Evolutionary conservation across 1,139 yeast species (phyloP).

Genomic region (Meyerozyma elateridarum): DNA sequence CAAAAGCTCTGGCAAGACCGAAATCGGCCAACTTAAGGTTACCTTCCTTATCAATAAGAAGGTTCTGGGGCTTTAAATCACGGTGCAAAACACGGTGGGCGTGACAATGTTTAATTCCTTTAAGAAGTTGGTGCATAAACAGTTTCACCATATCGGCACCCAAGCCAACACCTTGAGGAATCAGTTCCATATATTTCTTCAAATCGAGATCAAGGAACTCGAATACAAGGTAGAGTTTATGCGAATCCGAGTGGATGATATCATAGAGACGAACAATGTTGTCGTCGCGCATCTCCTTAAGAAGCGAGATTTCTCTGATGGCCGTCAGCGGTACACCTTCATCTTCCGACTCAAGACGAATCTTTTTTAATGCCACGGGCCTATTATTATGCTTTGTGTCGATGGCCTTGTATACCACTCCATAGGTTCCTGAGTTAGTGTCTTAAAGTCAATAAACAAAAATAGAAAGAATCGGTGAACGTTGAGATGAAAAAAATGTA

Average conservation of each 20-base stretch:
- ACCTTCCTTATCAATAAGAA: constrained; percentile 92
- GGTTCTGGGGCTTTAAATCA: constrained; percentile 93
- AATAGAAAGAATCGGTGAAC: too few relatives aligned
- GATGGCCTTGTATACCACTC: constrained; percentile 94
- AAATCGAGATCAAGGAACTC: constrained; percentile 92
- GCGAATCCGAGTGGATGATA: constrained; percentile 95
- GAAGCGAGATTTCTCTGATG: constrained; percentile 87
- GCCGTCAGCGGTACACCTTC: constrained; percentile 99
- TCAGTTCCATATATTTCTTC: constrained; percentile 93
- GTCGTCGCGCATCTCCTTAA: constrained; percentile 89
- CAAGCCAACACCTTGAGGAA: constrained; percentile 86
- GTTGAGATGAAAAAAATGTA: too few relatives aligned
- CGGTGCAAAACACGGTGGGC: constrained; percentile 92
- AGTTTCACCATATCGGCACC: constrained; percentile 89
- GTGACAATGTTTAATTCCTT: constrained; percentile 94
- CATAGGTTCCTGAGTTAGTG: constrained; percentile 65
- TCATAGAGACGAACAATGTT: constrained; percentile 89
- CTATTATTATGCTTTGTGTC: constrained; percentile 87
- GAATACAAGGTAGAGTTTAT: constrained; percentile 86
- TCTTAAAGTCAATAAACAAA: too few relatives aligned
- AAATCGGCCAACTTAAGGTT: constrained; percentile 94
- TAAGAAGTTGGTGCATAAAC: constrained; percentile 87
- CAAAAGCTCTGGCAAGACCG: constrained; percentile 95
- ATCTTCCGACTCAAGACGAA: constrained; percentile 92
- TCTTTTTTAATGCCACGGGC: constrained; percentile 90